phyloP scores from a whole-genome alignment of 2,329 filamentous ascomycete species.

The Biscogniauxia mediterranea region DNA sequence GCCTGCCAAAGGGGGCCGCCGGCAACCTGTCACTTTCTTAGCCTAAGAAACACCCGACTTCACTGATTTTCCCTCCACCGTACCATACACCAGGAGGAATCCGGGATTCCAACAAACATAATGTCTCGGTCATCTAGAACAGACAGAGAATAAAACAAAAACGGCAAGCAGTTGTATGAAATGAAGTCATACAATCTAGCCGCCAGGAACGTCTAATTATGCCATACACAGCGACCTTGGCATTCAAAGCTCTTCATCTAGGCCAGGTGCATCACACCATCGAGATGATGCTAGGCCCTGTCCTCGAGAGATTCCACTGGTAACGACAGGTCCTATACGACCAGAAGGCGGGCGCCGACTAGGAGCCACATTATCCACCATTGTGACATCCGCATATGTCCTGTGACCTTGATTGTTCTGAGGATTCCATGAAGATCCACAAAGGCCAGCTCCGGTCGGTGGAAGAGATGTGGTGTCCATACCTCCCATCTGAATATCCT shows the following conservation, averaged over 20 bases:
- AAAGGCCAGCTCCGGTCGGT: background rate
- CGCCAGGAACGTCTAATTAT: background rate
- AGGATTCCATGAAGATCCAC: background rate
- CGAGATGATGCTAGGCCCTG: slow-evolving; percentile 15
- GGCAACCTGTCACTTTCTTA: too few species aligned
- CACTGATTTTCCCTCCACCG: too few species aligned
- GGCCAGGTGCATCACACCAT: slow-evolving; percentile 8
- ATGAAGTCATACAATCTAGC: background rate
- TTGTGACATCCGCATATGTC: background rate
- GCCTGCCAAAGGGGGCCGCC: too few species aligned
- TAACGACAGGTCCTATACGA: slow-evolving; percentile 3
- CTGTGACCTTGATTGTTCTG: background rate
- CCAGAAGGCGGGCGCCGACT: background rate
- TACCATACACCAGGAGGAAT: too few species aligned
- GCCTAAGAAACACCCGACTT: too few species aligned
- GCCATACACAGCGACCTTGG: background rate
- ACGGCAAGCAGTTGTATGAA: too few species aligned
- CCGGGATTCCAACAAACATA: too few species aligned
- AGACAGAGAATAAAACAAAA: too few species aligned
- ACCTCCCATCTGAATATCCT: background rate
- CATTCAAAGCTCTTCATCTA: background rate
- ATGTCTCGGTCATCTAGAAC: too few species aligned
- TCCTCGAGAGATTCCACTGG: slow-evolving; percentile 11
- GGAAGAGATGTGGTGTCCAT: background rate
- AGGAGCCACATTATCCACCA: too few species aligned